These are phyloP conservation scores for Kurtzmaniella quercitrusa DNA, from an alignment of 1,139 yeast species.

Conservation along the genomic window DNA sequence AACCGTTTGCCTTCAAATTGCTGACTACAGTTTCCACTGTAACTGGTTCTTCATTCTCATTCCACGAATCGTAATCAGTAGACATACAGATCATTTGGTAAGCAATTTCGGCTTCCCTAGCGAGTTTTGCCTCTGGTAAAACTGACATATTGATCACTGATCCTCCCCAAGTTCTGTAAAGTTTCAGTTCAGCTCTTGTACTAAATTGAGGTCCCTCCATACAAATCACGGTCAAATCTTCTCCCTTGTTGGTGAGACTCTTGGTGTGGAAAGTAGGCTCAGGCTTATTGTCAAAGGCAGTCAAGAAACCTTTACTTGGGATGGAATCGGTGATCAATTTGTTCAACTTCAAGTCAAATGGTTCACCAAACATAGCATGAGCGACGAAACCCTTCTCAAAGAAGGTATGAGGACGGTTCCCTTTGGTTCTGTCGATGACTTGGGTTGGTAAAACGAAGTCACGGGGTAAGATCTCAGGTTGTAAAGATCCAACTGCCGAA, in stretches of 20 bases:
- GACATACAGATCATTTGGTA: constrained; percentile 99
- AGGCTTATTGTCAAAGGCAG: constrained; percentile 39
- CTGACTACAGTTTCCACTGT: constrained; percentile 95
- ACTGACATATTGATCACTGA: constrained; percentile 95
- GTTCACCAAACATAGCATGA: constrained; percentile 96
- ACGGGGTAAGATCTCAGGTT: constrained; percentile 82
- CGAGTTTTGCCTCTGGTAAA: constrained; percentile 92
- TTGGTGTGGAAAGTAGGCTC: constrained; percentile 55
- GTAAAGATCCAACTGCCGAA: constrained; percentile 94
- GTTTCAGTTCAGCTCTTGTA: constrained; percentile 91
- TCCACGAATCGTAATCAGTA: constrained; percentile 98
- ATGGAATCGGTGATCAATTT: constrained; percentile 57
- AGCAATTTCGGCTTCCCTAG: constrained; percentile 94
- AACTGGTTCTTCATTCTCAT: constrained; percentile 90
- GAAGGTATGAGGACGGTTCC: constrained; percentile 85
- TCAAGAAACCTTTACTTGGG: constrained; percentile 49
- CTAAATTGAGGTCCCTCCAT: constrained; percentile 99
- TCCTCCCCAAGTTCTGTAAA: constrained; percentile 90
- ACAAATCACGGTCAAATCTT: constrained; percentile 82
- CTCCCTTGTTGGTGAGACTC: constrained; percentile 41
- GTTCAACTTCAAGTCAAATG: constrained; percentile 76
- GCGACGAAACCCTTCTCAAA: constrained; percentile 93
- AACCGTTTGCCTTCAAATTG: constrained; percentile 80
- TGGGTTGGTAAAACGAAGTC: constrained; percentile 95
- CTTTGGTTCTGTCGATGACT: constrained; percentile 94